Conservation (phyloP, 768 basidiomycete species). For the Suillus ampliporus region DNA sequence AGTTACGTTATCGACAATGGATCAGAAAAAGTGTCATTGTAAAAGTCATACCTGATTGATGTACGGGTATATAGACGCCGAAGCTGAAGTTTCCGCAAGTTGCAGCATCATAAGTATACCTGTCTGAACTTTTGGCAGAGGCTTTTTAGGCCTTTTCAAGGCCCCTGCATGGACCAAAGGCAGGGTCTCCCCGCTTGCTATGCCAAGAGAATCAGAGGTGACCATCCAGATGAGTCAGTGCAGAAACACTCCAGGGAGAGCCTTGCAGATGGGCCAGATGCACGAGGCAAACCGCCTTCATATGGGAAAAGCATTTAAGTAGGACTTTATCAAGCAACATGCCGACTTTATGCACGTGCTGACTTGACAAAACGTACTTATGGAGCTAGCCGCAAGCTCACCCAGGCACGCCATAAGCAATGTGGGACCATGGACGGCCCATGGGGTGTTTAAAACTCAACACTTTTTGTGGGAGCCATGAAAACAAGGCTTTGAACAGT, state of each 20-base stretch:
- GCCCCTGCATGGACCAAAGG: neutral
- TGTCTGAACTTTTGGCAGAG: neutral
- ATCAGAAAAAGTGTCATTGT: neutral
- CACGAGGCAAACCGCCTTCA: neutral
- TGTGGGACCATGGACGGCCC: no score
- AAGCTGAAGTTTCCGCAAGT: neutral
- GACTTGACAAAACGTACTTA: no score
- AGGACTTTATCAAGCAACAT: neutral
- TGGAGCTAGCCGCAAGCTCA: no score
- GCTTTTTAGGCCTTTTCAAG: neutral
- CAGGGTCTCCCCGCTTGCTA: neutral
- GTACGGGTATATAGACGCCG: neutral
- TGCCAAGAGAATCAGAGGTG: neutral
- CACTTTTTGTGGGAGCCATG: no score
- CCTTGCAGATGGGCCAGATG: neutral
- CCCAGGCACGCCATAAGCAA: no score
- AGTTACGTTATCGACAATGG: neutral
- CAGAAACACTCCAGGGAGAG: neutral
- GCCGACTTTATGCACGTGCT: no score
- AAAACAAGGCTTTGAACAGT: no score
- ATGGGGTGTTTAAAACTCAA: no score
- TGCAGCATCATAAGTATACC: neutral
- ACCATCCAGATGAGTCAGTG: neutral
- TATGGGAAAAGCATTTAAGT: neutral
- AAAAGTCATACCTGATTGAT: conserved; percentile 3